These are phyloP conservation scores for Colletotrichum aenigma DNA, from an alignment of 2,329 filamentous ascomycete species.

Conservation along the genomic window DNA sequence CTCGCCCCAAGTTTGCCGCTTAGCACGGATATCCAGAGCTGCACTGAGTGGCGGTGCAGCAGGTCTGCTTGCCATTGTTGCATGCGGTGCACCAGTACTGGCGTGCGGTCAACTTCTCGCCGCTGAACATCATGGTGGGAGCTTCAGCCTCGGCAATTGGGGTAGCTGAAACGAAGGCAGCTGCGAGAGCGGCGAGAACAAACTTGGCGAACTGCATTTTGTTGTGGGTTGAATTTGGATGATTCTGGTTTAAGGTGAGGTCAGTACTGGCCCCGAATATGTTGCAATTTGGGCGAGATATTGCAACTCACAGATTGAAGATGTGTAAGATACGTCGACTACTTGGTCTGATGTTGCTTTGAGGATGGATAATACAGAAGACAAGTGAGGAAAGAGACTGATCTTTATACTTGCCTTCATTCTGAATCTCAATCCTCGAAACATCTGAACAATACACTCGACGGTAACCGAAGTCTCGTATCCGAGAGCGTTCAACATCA, in stretches of 20 bases:
- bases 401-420: not conserved
- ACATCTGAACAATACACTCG: not conserved
- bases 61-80: not conserved
- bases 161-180: not conserved
- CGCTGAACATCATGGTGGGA: not conserved
- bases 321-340: not conserved
- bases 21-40: not conserved
- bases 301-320: not conserved
- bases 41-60: not conserved
- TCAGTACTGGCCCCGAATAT: not conserved
- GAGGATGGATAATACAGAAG: not conserved
- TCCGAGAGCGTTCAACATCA: not conserved
- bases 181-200: not conserved
- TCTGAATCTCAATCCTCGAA: too few species aligned
- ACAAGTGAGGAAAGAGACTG: not conserved
- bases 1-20: not conserved
- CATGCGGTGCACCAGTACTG: not conserved
- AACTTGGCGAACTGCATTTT: not conserved
- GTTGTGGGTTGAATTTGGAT: not conserved
- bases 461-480: not conserved
- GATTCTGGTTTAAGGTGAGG: not conserved
- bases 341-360: not conserved
- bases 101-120: not conserved
- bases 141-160: not conserved
- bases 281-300: not conserved